Evolutionary conservation across 1,284 basidiomycete genomes (phyloP).

Genomic region (Leccinum huronense): DNA sequence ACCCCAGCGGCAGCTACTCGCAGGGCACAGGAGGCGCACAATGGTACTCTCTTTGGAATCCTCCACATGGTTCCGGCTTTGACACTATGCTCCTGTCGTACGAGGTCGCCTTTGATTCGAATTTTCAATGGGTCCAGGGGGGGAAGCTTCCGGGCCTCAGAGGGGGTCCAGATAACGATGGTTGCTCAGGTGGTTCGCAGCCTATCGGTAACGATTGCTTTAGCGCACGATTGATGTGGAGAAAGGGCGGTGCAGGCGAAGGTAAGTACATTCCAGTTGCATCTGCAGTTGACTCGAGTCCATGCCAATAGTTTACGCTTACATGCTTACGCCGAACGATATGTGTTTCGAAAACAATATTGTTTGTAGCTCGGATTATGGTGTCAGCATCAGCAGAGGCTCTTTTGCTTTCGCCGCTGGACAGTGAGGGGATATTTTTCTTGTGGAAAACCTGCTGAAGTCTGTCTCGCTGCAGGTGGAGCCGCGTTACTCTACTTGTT

Average conservation of each 20-base stretch:
- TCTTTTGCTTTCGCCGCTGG: constrained; percentile 62
- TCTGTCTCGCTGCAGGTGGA: constrained; percentile 47
- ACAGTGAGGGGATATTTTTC: constrained; percentile 43
- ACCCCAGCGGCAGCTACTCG: constrained; percentile 59
- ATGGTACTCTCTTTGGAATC: constrained; percentile 65
- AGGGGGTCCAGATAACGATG: constrained; percentile 56
- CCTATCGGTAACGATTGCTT: constrained; percentile 61
- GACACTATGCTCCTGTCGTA: constrained; percentile 67
- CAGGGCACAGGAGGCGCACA: constrained; percentile 63
- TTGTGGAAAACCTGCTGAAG: neutral
- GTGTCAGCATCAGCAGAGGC: constrained; percentile 68
- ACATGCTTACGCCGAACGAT: constrained; percentile 52
- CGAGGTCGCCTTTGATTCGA: constrained; percentile 65
- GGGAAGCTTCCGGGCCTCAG: constrained; percentile 73
- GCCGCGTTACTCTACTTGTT: constrained; percentile 53
- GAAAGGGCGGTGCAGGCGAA: constrained; percentile 59
- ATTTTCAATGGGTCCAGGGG: constrained; percentile 70
- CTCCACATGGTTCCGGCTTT: constrained; percentile 50
- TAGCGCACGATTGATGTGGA: constrained; percentile 73
- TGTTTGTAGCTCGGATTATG: constrained; percentile 67
- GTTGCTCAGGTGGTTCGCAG: constrained; percentile 66
- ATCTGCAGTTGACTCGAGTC: neutral
- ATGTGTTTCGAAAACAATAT: constrained; percentile 46
- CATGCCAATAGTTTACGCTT: constrained; percentile 40
- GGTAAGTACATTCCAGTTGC: constrained; percentile 46